Evolutionary conservation across 306 rosid species (phyloP).

Genomic region (Gynostemma pentaphyllum): DNA sequence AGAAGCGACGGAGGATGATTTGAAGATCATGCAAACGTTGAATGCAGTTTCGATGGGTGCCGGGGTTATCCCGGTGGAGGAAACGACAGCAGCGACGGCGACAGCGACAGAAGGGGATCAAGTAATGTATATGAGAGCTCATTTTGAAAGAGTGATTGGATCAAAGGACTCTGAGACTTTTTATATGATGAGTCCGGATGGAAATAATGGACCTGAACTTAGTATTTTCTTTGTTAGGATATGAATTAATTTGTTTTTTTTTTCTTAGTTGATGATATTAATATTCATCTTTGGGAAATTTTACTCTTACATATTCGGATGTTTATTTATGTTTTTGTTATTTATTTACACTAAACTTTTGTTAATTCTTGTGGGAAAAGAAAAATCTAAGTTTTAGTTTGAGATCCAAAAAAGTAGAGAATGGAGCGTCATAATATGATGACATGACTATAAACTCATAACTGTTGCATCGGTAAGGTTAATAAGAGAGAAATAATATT

Average conservation of each 20-base stretch:
- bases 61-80: conserved; percentile 49
- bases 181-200: conserved; percentile 78
- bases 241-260: conserved; percentile 10
- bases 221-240: conserved; percentile 63
- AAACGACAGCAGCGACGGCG: conserved; percentile 21
- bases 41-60: conserved; percentile 60
- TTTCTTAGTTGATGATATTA: conserved; percentile 9
- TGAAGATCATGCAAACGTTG: conserved; percentile 57
- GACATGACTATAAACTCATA: too few species aligned
- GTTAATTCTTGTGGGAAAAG: too few species aligned
- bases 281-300: neutral
- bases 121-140: conserved; percentile 55
- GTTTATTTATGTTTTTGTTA: neutral
- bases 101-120: conserved; percentile 39
- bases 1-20: conserved; percentile 55
- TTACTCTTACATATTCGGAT: neutral
- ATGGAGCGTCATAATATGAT: too few species aligned
- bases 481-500: too few species aligned
- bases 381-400: too few species aligned
- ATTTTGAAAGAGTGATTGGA: conserved; percentile 66
- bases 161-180: conserved; percentile 79
- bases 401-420: too few species aligned
- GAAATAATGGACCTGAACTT: conserved; percentile 52
- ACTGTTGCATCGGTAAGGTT: too few species aligned
- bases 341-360: too few species aligned